Conservation (phyloP, 768 basidiomycete genomes). For the Xerocomellus amylosporus region DNA sequence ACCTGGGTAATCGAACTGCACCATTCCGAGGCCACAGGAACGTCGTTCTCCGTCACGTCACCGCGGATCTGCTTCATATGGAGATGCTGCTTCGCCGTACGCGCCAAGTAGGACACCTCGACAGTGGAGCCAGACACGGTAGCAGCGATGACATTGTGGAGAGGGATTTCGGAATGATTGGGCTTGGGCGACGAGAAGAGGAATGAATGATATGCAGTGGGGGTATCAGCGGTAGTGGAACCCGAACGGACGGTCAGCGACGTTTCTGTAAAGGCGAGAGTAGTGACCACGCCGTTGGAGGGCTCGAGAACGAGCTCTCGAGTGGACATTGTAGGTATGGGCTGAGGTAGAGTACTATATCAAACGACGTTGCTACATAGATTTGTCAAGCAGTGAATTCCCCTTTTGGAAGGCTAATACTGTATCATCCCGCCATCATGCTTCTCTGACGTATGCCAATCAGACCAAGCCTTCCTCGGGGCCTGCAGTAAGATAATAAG, state of each 20-base stretch:
- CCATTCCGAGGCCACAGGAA: constrained; percentile 46
- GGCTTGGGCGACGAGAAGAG: constrained; percentile 7
- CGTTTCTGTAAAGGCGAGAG: constrained; percentile 29
- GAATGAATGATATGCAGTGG: constrained; percentile 7
- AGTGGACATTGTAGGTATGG: no score
- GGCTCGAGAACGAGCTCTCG: constrained; percentile 21
- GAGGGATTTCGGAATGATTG: constrained; percentile 31
- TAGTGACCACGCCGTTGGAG: constrained; percentile 7
- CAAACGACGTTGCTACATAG: no score
- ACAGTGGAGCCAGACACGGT: constrained; percentile 37
- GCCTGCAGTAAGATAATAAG: no score
- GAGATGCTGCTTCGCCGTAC: constrained; percentile 42
- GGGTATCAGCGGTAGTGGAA: constrained; percentile 5
- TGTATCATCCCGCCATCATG: no score
- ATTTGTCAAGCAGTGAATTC: no score
- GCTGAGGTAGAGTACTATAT: no score
- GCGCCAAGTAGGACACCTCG: constrained; percentile 51
- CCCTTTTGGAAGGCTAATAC: no score
- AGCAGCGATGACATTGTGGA: constrained; percentile 57
- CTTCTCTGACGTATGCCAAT: no score
- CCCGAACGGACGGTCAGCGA: constrained; percentile 28
- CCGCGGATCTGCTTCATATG: constrained; percentile 41
- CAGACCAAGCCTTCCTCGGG: no score
- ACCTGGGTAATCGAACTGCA: constrained; percentile 48
- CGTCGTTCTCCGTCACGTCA: constrained; percentile 35